Base-by-base conservation (phyloP, 164 flowering plant species). In the grape (Vitis vinifera) region DNA sequence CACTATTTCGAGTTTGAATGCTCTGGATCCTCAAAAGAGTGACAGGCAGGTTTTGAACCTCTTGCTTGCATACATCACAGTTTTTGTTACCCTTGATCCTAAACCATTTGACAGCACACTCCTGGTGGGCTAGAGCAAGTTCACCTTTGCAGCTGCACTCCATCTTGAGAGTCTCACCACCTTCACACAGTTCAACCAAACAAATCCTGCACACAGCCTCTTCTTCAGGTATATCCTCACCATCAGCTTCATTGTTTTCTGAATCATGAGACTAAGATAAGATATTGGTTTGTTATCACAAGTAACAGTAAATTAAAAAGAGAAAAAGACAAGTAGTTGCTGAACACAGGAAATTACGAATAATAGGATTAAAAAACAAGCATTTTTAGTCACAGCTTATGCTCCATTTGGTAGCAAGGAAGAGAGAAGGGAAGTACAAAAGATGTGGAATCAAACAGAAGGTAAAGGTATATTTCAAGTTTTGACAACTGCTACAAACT, bases 101-200 rank as follows among this genome's bases (percentile, higher is more conserved):
- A 73, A 95, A 95, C 99, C 99, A 95, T 85, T 91, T 95, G n/a
- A 95, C 63, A 16, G 97, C 97, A 81, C 99, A 95, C 55, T 89
- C 97, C 78, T 88, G 82, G 82, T 95, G 99, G 61, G 99, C 97
- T 68, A 95, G 83, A 74, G 96, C 92, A 69, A 95, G 94, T 80
- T 90, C 99, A 4, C 99, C 99, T 86, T 86, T 95, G 88, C 99
- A 95, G 79, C 93, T 87, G 79, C 99, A 95, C 68, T 95, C 98
- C 90, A 95, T 74, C 84, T 95, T 95, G 9, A 95, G 79, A 27
- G 97, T 91, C 75, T 88, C 91, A 62, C 96, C 93, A 10, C 93
- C 98, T 85, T 95, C 99, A 72, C 88, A 76, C 62, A 95, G 75
- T 72, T 93, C 99, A 55, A 88, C 82, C 65, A 95, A 63, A 75